Base-by-base conservation (phyloP, 2,329 filamentous ascomycete species). In the Talaromyces sp. region DNA sequence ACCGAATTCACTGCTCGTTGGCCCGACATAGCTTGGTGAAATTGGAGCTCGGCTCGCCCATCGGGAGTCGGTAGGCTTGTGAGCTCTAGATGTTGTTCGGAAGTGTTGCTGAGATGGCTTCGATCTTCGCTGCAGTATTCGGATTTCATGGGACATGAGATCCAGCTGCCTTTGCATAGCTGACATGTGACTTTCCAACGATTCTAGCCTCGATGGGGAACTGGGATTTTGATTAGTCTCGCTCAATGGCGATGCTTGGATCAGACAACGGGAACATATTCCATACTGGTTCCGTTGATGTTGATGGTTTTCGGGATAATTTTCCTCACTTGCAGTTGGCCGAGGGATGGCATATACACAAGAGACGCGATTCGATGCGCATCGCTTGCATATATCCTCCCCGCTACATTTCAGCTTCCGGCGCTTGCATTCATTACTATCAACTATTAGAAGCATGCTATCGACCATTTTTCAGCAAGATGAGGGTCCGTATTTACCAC, bases 1-100 rank as follows among this genome's bases (percentile, higher is more conserved):
- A 1, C 75, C 75, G 61, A 77, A 77, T 61, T 77, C 75, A 8
- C 74, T 75, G 62, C 75, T 77, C 13, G 75, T 77, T 0, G 75
- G 75, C 0, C 75, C 75, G 17, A 77, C 67, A 50, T 74, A 77
- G 1, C 72, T 71, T 2, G 75, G 75, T 0, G 75, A 76, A 43
- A 68, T 71, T 5, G 75, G 75, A 7, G 66, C 67, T 1, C 67
- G 63, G 5, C 65, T 66, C 0, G 69, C 50, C 19, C 68, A 68
- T 4, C 58, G 56, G 49, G 57, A 5, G 57, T 64, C 25, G 61
- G 62, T 17, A 63, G 50, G 54, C 47, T 58, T 67, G 45, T 27
- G 41, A 11, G 50, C 1, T 52, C 37, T 17, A 1, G 65, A 61
- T 5, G 68, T 63, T 17, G 66, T 62, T 25, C 62, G 62, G 17